These are phyloP conservation scores for Cardiospermum halicacabum DNA, from an alignment of 345 rosid genomes.

Conservation along the genomic window DNA sequence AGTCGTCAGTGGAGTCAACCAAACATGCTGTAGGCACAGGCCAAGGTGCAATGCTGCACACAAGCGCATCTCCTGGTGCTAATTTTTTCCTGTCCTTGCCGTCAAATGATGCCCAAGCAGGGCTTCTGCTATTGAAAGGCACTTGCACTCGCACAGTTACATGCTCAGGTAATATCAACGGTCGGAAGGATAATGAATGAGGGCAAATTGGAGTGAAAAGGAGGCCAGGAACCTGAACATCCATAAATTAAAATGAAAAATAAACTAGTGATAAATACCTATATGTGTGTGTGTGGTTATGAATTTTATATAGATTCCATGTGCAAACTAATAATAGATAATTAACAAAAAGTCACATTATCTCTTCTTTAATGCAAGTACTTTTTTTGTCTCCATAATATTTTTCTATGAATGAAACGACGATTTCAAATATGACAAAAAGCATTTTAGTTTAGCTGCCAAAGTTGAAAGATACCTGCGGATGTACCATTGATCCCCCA, in stretches of 20 bases:
- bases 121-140: conserved; percentile 85
- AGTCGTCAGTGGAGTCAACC: conserved; percentile 78
- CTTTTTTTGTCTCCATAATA: neutral
- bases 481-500: conserved; percentile 99
- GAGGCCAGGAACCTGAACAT: conserved; percentile 85
- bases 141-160: conserved; percentile 85
- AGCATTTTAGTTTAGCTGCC: neutral
- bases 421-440: neutral
- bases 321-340: neutral
- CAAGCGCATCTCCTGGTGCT: conserved; percentile 85
- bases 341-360: neutral
- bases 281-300: no score
- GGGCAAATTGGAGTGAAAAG: conserved; percentile 98
- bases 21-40: conserved; percentile 96
- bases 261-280: no score
- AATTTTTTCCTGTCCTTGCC: conserved; percentile 87
- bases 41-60: conserved; percentile 98
- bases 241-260: neutral
- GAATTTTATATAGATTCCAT: neutral
- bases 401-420: neutral
- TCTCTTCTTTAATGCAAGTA: no score
- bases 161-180: conserved; percentile 90
- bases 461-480: conserved; percentile 56
- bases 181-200: conserved; percentile 93
- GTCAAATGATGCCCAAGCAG: conserved; percentile 96